Evolutionary conservation across 345 rosid species (phyloP).

Genomic region (Arabis hirsuta): DNA sequence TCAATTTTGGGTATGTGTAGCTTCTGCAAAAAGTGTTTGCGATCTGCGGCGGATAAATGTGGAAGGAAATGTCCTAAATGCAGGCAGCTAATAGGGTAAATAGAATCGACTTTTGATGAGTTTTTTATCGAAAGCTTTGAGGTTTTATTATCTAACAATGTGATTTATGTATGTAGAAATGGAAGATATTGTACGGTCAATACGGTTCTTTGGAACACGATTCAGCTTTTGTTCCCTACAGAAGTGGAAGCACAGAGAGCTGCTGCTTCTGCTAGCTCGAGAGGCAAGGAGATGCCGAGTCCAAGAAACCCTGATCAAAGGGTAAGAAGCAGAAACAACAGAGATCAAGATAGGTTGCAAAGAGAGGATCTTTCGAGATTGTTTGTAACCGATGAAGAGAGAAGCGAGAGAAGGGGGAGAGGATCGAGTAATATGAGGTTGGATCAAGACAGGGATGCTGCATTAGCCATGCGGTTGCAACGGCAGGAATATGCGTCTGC

Average conservation of each 20-base stretch:
- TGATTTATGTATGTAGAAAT: conserved; percentile 52
- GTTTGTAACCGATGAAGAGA: conserved; percentile 43
- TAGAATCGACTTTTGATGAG: background rate
- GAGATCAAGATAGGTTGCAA: conserved; percentile 61
- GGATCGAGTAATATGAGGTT: conserved; percentile 38
- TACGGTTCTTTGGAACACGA: conserved; percentile 97
- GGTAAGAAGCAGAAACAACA: conserved; percentile 32
- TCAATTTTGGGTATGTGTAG: conserved; percentile 50
- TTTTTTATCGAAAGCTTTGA: background rate
- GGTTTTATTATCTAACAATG: background rate
- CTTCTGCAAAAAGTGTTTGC: conserved; percentile 86
- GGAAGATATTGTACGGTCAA: conserved; percentile 87
- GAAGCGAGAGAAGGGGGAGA: conserved; percentile 49
- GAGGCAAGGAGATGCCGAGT: conserved; percentile 24
- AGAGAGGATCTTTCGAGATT: conserved; percentile 68
- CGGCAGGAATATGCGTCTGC: conserved; percentile 80
- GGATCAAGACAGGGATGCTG: conserved; percentile 76
- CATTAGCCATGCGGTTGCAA: conserved; percentile 81
- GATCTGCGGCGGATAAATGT: conserved; percentile 87
- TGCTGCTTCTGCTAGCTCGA: conserved; percentile 35
- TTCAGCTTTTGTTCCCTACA: conserved; percentile 87
- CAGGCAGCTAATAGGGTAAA: conserved; percentile 83
- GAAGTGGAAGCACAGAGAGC: conserved; percentile 87
- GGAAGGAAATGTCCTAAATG: conserved; percentile 94
- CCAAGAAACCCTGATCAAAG: conserved; percentile 29